Percentiles rank a stretch among this genome's conserved stretches.
These are phyloP conservation scores for Aspergillus fructus DNA, from an alignment of 2,329 filamentous ascomycete species.

Conservation along the genomic window DNA sequence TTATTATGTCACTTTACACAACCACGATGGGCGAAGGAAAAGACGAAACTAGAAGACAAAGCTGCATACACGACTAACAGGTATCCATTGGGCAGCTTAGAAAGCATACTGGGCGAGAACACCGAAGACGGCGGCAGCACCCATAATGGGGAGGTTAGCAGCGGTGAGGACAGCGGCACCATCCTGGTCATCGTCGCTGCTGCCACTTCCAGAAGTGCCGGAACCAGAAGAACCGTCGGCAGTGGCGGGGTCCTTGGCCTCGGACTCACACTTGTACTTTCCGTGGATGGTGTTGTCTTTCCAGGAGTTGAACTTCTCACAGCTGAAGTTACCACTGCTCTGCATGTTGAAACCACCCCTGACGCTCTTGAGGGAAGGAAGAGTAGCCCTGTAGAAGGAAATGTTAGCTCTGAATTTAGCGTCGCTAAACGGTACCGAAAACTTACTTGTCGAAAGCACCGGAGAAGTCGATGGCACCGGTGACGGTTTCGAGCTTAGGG, in stretches of 20 bases:
- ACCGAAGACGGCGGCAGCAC: slow-evolving; percentile 46
- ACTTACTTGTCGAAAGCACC: slow-evolving; percentile 82
- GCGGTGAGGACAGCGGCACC: slow-evolving; percentile 37
- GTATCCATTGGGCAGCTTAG: slow-evolving; percentile 39
- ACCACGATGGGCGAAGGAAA: slow-evolving; percentile 19
- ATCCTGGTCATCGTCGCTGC: slow-evolving; percentile 27
- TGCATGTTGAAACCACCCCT: slow-evolving; percentile 70
- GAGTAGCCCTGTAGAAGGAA: slow-evolving; percentile 57
- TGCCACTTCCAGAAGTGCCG: slow-evolving; percentile 16
- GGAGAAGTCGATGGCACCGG: slow-evolving; percentile 78
- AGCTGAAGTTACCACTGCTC: slow-evolving; percentile 63
- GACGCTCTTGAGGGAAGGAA: slow-evolving; percentile 67
- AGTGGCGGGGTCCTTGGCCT: slow-evolving; percentile 36
- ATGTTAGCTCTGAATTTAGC: slow-evolving; percentile 26
- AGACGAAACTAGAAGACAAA: slow-evolving; percentile 26
- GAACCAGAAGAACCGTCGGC: slow-evolving; percentile 34
- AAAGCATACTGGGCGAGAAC: slow-evolving; percentile 47
- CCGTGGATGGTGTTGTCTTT: slow-evolving; percentile 47
- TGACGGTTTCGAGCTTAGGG: slow-evolving; percentile 65
- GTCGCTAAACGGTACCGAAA: neutral
- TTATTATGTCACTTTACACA: slow-evolving; percentile 40
- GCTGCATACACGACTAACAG: slow-evolving; percentile 27
- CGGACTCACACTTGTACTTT: slow-evolving; percentile 45
- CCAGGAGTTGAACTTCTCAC: slow-evolving; percentile 55
- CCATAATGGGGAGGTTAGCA: slow-evolving; percentile 39